Evolutionary conservation across 192 early-diverging fungal species (phyloP), one percentile per base, ranked within the genome.

Genomic region (Backusella luteola): DNA sequence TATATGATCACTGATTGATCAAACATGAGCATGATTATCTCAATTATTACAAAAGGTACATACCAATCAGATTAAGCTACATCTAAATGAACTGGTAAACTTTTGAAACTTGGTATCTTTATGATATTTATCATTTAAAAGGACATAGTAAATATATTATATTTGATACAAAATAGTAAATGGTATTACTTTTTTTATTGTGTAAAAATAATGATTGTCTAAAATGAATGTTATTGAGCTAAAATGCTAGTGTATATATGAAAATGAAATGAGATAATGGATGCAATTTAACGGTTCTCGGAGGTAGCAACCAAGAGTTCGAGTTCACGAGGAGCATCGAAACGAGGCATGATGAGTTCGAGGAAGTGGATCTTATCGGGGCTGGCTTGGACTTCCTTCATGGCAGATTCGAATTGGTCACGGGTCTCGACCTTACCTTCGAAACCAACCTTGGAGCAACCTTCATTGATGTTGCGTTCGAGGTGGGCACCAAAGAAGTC

Each of bases 271-370:
- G 56, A 6, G 21, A 59, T 59, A 11, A 23, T 26, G 32, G 32
- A 59, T 59, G 53, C 53, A 59, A 59, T 32, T 67, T 76, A 76
- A 52, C 74, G 74, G 34, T 76, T 73, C 66, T 73, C 76, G 35
- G 69, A 77, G 35, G 71, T 42, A 15, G 69, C 66, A 9, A 73
- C 70, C 53, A 74, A 73, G 52, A 72, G n/a, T 35, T 78, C 41
- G 34, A 87, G 72, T 53, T 84, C 83, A 34, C 74, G 41, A 21
- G 86, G 86, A 26, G 81, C 85, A 73, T 87, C 86, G 59, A 81
- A 72, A 70, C 76, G 72, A 68, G 77, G 76, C 80, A 86, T 85
- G 29, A 87, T 77, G 11, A 87, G 39, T 79, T 87, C 86, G 11
- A 87, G 32, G 35, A 87, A 76, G 38, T 86, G 85, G 23, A 87